Percentiles rank a stretch among this genome's conserved stretches.
These are phyloP conservation scores for Trichosanthes cucumerina DNA, from an alignment of 306 rosid species.

Conservation along the genomic window DNA sequence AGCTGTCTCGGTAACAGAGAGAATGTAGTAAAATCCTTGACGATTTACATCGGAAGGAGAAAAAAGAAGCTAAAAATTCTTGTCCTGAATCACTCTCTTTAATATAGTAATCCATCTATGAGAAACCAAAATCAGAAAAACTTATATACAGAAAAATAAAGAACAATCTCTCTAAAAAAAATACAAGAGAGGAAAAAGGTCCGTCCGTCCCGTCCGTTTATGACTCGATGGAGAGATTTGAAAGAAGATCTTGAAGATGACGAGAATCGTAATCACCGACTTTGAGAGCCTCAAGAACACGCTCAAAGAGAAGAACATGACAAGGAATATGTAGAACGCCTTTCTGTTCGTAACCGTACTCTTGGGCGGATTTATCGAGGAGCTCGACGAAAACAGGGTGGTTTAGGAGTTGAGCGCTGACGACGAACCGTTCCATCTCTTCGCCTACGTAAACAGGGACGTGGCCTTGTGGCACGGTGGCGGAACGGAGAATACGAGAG, in stretches of 20 bases:
- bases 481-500: constrained; percentile 15
- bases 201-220: too few species aligned
- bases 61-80: neutral
- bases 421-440: constrained; percentile 79
- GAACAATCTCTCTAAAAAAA: neutral
- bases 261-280: constrained; percentile 44
- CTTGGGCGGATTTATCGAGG: constrained; percentile 72
- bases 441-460: constrained; percentile 92
- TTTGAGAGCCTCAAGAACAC: constrained; percentile 61
- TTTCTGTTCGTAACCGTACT: constrained; percentile 82
- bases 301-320: constrained; percentile 65
- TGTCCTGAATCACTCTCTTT: neutral
- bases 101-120: neutral
- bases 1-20: neutral
- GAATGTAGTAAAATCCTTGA: constrained; percentile 2
- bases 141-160: constrained; percentile 6
- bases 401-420: constrained; percentile 63
- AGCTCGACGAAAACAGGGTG: constrained; percentile 83
- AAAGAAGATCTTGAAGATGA: constrained; percentile 41
- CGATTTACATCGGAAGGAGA: constrained; percentile 1
- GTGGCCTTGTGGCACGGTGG: constrained; percentile 49
- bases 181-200: neutral
- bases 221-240: constrained; percentile 23
- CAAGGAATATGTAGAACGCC: constrained; percentile 87
- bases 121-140: constrained; percentile 5